Evolutionary conservation across 2,329 filamentous ascomycete species (phyloP).

Genomic region (Apiospora marii): DNA sequence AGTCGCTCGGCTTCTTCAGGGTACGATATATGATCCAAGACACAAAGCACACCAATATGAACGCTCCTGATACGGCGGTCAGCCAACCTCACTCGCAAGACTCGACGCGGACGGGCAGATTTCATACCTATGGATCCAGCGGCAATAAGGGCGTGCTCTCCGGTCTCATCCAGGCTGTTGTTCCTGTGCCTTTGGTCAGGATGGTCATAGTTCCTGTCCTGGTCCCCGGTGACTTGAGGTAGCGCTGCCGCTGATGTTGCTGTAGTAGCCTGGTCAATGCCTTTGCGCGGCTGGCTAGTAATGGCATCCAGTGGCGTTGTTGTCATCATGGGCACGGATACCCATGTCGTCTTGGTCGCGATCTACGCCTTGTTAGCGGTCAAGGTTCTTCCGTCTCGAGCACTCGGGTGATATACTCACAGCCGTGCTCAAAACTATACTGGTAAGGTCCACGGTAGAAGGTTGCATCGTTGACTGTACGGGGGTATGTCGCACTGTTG

Average conservation of each 20-base stretch:
- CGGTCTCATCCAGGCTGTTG: constrained; percentile 35
- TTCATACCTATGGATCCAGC: constrained; percentile 45
- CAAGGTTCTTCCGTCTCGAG: background rate
- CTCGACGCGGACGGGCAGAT: background rate
- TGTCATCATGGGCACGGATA: constrained; percentile 22
- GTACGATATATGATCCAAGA: constrained; percentile 54
- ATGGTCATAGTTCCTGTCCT: constrained; percentile 20
- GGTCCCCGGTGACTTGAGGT: constrained; percentile 18
- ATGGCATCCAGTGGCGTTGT: constrained; percentile 22
- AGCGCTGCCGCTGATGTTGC: constrained; percentile 7
- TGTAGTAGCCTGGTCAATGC: constrained; percentile 23
- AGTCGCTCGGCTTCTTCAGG: constrained; percentile 40
- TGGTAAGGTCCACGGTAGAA: background rate
- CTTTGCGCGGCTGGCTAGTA: constrained; percentile 29
- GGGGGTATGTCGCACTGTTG: background rate
- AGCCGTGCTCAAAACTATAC: constrained; percentile 1
- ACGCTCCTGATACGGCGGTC: constrained; percentile 44
- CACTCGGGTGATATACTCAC: background rate
- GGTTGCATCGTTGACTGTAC: background rate
- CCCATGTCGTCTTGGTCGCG: constrained; percentile 26
- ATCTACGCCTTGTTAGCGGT: constrained; percentile 22
- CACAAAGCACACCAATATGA: constrained; percentile 54
- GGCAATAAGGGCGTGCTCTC: constrained; percentile 45
- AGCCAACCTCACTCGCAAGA: constrained; percentile 21
- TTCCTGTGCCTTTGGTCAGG: background rate